Conservation (phyloP, 2,329 filamentous ascomycete genomes). For the Rhinocladiella mackenziei region DNA sequence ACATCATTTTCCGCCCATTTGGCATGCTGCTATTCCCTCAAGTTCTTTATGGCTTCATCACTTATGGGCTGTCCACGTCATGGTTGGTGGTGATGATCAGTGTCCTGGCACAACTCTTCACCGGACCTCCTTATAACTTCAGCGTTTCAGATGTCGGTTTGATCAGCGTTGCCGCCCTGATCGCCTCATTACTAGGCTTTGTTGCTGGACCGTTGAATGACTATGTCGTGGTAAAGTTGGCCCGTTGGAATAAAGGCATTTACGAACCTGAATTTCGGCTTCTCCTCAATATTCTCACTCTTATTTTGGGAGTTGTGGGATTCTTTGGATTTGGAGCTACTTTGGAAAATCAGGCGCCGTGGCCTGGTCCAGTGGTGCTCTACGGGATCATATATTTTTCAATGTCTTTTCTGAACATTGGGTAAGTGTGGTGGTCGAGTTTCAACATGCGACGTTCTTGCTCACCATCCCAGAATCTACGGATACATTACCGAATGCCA, state of each 20-base stretch:
- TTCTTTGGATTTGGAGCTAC: conserved; percentile 41
- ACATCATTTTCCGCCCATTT: conserved; percentile 32
- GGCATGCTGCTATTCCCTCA: conserved; percentile 34
- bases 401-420: conserved; percentile 25
- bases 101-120: conserved; percentile 33
- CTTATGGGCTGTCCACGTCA: conserved; percentile 23
- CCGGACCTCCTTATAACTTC: conserved; percentile 34
- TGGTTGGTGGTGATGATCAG: conserved; percentile 27
- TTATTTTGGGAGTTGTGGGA: conserved; percentile 19
- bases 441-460: not conserved
- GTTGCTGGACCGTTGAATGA: conserved; percentile 32
- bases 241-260: conserved; percentile 42
- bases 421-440: conserved; percentile 3
- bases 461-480: conserved; percentile 27
- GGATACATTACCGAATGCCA: conserved; percentile 37
- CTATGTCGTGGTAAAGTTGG: conserved; percentile 35
- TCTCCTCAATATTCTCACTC: conserved; percentile 15
- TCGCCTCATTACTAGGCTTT: conserved; percentile 15
- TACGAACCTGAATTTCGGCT: conserved; percentile 42
- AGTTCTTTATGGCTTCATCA: conserved; percentile 33
- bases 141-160: conserved; percentile 30
- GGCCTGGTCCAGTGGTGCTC: conserved; percentile 16
- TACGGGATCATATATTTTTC: conserved; percentile 27
- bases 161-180: conserved; percentile 19
- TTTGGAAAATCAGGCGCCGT: conserved; percentile 15